Conservation (phyloP, 257 asterid species). For the Fraxinus quadrangulata region DNA sequence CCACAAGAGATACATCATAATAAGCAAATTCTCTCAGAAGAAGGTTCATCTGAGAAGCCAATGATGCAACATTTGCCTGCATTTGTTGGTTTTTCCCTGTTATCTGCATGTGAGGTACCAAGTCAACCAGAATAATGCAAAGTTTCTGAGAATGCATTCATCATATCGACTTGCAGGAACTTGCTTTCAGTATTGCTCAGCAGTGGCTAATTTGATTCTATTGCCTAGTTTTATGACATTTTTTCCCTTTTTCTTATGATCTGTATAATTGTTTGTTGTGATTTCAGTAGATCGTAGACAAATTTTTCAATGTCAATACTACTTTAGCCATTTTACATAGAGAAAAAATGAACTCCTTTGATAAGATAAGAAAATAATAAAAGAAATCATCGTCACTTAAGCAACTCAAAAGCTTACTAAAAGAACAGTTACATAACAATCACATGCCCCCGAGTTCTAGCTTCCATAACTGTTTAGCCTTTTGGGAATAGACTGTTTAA, state of each 20-base stretch:
- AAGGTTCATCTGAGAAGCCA: constrained; percentile 40
- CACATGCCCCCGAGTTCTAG: background rate
- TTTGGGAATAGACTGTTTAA: background rate
- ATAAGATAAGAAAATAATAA: constrained; percentile 4
- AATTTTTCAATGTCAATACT: background rate
- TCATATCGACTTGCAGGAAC: background rate
- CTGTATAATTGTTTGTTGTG: background rate
- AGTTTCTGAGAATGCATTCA: background rate
- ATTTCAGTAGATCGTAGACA: background rate
- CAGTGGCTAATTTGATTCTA: background rate
- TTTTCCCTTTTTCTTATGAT: background rate
- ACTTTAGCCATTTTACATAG: background rate
- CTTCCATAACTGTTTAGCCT: background rate
- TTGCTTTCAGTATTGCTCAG: background rate
- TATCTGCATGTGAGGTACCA: constrained; percentile 40
- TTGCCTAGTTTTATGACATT: background rate
- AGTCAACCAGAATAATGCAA: constrained; percentile 16
- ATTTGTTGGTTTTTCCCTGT: constrained; percentile 31
- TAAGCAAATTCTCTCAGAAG: constrained; percentile 38
- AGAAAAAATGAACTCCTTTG: constrained; percentile 4
- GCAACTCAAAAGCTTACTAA: background rate
- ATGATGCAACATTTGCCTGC: constrained; percentile 26
- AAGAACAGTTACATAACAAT: background rate
- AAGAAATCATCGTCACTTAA: background rate
- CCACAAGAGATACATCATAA: constrained; percentile 30